Conservation (phyloP, 345 rosid species). For the Barbarea vulgaris region DNA sequence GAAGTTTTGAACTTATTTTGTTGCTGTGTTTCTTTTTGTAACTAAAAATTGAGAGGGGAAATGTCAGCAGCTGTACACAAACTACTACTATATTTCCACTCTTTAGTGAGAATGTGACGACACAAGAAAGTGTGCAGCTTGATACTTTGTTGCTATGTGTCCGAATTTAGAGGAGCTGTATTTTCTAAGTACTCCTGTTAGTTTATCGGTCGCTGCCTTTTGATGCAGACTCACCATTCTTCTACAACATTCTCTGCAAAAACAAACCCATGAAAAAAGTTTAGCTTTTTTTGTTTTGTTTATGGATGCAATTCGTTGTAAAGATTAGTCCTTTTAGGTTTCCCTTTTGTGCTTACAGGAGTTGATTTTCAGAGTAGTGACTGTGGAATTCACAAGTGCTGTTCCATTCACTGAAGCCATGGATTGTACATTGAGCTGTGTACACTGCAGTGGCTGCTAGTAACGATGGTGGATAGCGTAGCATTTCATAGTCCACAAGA, state of each 20-base stretch:
- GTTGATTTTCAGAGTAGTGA: slow-evolving; percentile 67
- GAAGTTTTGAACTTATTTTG: slow-evolving; percentile 12
- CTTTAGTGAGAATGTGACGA: slow-evolving; percentile 27
- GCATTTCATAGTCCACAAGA: slow-evolving; percentile 85
- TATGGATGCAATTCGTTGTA: not conserved
- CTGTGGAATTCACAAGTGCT: slow-evolving; percentile 74
- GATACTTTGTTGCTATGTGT: slow-evolving; percentile 62
- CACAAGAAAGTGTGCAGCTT: slow-evolving; percentile 64
- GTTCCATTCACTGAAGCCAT: slow-evolving; percentile 77
- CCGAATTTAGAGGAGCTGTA: slow-evolving; percentile 76
- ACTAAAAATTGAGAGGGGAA: slow-evolving; percentile 29
- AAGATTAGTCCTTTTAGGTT: not conserved
- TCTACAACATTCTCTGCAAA: slow-evolving; percentile 75
- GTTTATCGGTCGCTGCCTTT: slow-evolving; percentile 73
- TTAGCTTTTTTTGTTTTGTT: not conserved
- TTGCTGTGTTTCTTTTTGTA: slow-evolving; percentile 21
- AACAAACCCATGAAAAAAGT: slow-evolving; percentile 39
- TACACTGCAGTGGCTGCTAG: slow-evolving; percentile 78
- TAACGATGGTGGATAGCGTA: slow-evolving; percentile 73
- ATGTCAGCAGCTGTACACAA: slow-evolving; percentile 33
- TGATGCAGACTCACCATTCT: slow-evolving; percentile 68
- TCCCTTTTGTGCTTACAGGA: slow-evolving; percentile 54
- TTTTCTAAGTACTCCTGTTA: slow-evolving; percentile 85
- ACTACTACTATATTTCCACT: slow-evolving; percentile 33
- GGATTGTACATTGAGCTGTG: slow-evolving; percentile 73